These are phyloP conservation scores for Phytophthora cryptogea DNA, from an alignment of 352 stramenopile genomes.

Conservation along the genomic window DNA sequence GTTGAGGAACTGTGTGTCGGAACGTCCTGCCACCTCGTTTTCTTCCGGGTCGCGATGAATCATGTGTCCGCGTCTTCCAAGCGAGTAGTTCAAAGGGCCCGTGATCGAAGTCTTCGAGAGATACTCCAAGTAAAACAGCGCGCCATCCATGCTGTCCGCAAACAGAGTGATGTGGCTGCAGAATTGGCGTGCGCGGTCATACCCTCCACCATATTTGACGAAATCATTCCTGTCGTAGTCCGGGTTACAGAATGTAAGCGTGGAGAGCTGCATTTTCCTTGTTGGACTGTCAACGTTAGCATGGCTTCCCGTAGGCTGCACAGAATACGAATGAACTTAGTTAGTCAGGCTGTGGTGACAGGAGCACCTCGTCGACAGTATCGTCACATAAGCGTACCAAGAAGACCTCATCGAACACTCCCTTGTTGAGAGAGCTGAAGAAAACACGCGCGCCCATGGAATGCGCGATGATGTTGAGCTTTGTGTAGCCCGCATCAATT, in stretches of 20 bases:
- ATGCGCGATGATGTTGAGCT: slow-evolving; percentile 67
- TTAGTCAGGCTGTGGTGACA: background rate
- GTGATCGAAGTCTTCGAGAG: slow-evolving; percentile 49
- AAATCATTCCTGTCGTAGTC: slow-evolving; percentile 80
- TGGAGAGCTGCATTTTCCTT: slow-evolving; percentile 46
- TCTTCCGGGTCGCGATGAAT: slow-evolving; percentile 47
- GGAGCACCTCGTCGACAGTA: background rate
- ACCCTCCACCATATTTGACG: slow-evolving; percentile 53
- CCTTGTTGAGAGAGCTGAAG: slow-evolving; percentile 54
- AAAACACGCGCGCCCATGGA: slow-evolving; percentile 70
- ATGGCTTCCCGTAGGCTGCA: slow-evolving; percentile 26
- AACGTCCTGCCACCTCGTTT: slow-evolving; percentile 27
- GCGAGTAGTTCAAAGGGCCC: slow-evolving; percentile 53
- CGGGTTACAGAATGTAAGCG: slow-evolving; percentile 78
- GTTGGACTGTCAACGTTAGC: background rate
- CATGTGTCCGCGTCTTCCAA: slow-evolving; percentile 56
- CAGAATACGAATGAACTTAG: background rate
- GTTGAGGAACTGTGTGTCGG: slow-evolving; percentile 42
- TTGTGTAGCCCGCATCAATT: slow-evolving; percentile 63
- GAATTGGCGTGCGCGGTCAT: slow-evolving; percentile 57
- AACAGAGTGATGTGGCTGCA: slow-evolving; percentile 76
- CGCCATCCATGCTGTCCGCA: slow-evolving; percentile 70
- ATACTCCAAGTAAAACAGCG: slow-evolving; percentile 77
- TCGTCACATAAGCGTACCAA: slow-evolving; percentile 19
- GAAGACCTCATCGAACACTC: slow-evolving; percentile 49